A percentile compares a stretch with the other conserved stretches of the same genome.
Conservation (phyloP, 768 basidiomycete genomes). For the Suillus brevipes region DNA sequence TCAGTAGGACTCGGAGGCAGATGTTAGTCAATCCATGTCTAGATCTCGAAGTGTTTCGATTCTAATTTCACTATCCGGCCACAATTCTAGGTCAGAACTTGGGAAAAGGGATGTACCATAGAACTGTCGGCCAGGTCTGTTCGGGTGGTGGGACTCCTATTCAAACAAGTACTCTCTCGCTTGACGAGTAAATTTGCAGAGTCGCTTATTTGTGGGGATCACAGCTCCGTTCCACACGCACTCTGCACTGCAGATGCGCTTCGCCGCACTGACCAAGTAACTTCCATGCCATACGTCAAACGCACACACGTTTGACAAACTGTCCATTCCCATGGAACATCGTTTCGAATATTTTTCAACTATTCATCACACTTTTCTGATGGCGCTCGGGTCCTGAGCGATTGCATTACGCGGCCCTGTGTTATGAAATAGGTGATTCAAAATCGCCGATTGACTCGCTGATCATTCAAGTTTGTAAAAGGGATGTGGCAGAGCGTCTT, state of each 20-base stretch:
- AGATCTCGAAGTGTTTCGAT: not conserved
- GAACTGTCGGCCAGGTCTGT: not conserved
- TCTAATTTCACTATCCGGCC: not conserved
- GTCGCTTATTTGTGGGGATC: not conserved
- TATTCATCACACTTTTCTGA: not conserved
- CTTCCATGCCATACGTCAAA: not conserved
- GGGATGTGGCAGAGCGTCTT: not conserved
- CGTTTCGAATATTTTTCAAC: not conserved
- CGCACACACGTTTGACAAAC: not conserved
- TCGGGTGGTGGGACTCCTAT: not conserved
- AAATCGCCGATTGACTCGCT: not conserved
- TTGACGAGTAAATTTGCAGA: not conserved
- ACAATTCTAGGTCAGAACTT: not conserved
- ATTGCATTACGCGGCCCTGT: not conserved
- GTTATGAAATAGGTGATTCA: not conserved
- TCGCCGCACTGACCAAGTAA: not conserved
- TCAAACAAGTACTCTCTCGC: not conserved
- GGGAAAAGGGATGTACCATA: not conserved
- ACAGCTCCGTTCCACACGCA: not conserved
- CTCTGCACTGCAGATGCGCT: not conserved
- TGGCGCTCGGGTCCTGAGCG: not conserved
- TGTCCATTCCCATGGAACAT: not conserved
- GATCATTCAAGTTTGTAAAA: not conserved
- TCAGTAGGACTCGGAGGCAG: not conserved
- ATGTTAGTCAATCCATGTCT: not conserved